Evolutionary conservation across 139 green algal species (phyloP), one percentile per base, ranked within the genome.

Genomic region (Eudorina sp.): DNA sequence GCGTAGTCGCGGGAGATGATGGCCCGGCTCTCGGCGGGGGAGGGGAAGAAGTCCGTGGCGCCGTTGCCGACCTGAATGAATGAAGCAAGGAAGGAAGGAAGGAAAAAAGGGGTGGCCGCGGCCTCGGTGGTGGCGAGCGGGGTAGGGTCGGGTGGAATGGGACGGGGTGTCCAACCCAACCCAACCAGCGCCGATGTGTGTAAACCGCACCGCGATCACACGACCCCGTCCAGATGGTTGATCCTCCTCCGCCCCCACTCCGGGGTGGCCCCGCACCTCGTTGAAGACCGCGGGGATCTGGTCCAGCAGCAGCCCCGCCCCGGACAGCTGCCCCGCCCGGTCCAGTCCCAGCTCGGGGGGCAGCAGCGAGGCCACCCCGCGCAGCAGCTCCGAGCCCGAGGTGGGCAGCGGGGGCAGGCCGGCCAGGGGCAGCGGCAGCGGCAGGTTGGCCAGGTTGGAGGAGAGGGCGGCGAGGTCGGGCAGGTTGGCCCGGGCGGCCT

Each of bases 181-280:
- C n/a, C n/a, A n/a, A n/a, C n/a, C n/a, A n/a, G n/a, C n/a, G n/a
- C n/a, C n/a, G n/a, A n/a, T n/a, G n/a, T n/a, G n/a, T n/a, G n/a
- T n/a, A n/a, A n/a, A n/a, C n/a, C n/a, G n/a, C n/a, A n/a, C n/a
- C n/a, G n/a, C n/a, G n/a, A n/a, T n/a, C n/a, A n/a, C n/a, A n/a
- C n/a, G n/a, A n/a, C n/a, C n/a, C n/a, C n/a, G n/a, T n/a, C n/a
- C n/a, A n/a, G n/a, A n/a, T n/a, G n/a, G n/a, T n/a, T n/a, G n/a
- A n/a, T n/a, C n/a, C n/a, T n/a, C n/a, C n/a, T n/a, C n/a, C n/a
- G n/a, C n/a, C n/a, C n/a, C n/a, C n/a, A n/a, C n/a, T n/a, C n/a
- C n/a, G n/a, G n/a, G n/a, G n/a, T n/a, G n/a, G n/a, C n/a, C n/a
- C 1, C 89, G 0, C 81, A 94, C 91, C 91, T 95, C 93, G 4